A percentile compares a stretch with the other conserved stretches of the same genome.
These are phyloP conservation scores for Teratosphaeria gauchensis DNA, from an alignment of 2,329 filamentous ascomycete genomes.

Conservation along the genomic window DNA sequence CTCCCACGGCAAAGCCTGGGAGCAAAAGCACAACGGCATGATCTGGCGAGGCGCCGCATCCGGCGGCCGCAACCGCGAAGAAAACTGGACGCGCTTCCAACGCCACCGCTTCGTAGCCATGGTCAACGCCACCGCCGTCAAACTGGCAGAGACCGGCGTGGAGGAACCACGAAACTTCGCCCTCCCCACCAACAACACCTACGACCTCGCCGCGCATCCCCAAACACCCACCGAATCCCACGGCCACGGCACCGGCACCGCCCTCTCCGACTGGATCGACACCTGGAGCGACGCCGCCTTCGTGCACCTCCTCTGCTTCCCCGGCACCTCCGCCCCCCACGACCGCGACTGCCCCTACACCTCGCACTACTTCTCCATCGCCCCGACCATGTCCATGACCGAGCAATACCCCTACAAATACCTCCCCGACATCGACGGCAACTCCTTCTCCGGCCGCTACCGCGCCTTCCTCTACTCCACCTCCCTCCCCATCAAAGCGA, in stretches of 20 bases:
- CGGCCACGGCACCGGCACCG: neutral
- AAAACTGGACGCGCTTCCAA: conserved; percentile 64
- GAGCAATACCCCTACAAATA: conserved; percentile 51
- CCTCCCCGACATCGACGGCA: conserved; percentile 67
- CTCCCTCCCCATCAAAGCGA: conserved; percentile 65
- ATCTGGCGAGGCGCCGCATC: conserved; percentile 42
- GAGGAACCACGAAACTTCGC: conserved; percentile 29
- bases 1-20: conserved; percentile 32
- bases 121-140: conserved; percentile 56
- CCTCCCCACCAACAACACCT: conserved; percentile 28
- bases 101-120: conserved; percentile 66
- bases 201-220: conserved; percentile 26
- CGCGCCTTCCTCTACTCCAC: conserved; percentile 55
- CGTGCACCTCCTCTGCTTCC: conserved; percentile 36
- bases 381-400: conserved; percentile 25
- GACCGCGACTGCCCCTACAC: conserved; percentile 37
- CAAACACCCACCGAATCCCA: neutral
- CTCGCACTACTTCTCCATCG: conserved; percentile 30
- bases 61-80: conserved; percentile 36
- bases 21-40: conserved; percentile 30
- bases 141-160: conserved; percentile 36
- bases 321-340: conserved; percentile 5
- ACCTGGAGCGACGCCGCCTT: conserved; percentile 34
- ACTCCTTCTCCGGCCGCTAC: conserved; percentile 35
- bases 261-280: conserved; percentile 27